A percentile compares a stretch with the other conserved stretches of the same genome.
phyloP scores from a whole-genome alignment of 768 basidiomycete species.

The Calocybe gangraenosa region DNA sequence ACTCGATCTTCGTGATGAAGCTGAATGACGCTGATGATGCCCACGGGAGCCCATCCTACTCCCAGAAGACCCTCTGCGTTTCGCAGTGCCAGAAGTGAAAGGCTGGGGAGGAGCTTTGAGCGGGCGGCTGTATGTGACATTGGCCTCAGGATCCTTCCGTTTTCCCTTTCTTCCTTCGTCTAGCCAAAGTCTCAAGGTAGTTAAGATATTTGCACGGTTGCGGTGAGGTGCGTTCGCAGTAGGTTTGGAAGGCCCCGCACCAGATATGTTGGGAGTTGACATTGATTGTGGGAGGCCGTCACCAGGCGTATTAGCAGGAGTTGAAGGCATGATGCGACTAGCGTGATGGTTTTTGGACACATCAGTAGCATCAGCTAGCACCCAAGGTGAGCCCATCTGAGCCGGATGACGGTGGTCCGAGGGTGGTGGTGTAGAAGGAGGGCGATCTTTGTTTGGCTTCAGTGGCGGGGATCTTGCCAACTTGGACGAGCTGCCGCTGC shows the following conservation, averaged over 20 bases:
- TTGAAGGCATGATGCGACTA: conserved; percentile 20
- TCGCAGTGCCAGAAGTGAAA: conserved; percentile 32
- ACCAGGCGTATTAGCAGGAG: conserved; percentile 52
- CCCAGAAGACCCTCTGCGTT: conserved; percentile 39
- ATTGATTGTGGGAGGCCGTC: conserved; percentile 40
- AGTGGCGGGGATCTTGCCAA: conserved; percentile 68
- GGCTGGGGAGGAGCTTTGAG: conserved; percentile 9
- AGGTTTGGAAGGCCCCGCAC: conserved; percentile 17
- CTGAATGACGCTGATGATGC: conserved; percentile 65
- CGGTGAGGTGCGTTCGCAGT: conserved; percentile 33
- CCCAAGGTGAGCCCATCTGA: conserved; percentile 69
- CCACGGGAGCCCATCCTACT: conserved; percentile 27
- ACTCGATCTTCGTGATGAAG: conserved; percentile 84
- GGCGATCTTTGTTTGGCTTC: conserved; percentile 42
- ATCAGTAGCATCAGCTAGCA: conserved; percentile 47
- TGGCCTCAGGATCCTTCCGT: conserved; percentile 49
- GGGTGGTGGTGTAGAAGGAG: conserved; percentile 51
- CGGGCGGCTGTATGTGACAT: conserved; percentile 22
- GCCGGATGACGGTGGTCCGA: conserved; percentile 35
- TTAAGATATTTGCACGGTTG: conserved; percentile 76
- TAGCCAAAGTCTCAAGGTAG: conserved; percentile 89
- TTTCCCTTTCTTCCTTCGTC: conserved; percentile 89
- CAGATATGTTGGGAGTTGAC: conserved; percentile 38
- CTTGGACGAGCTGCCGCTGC: conserved; percentile 54
- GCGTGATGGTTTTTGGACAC: conserved; percentile 27